A percentile compares a stretch with the other conserved stretches of the same genome.
These are phyloP conservation scores for Colletotrichum incanum DNA, from an alignment of 2,329 filamentous ascomycete species.

Conservation along the genomic window DNA sequence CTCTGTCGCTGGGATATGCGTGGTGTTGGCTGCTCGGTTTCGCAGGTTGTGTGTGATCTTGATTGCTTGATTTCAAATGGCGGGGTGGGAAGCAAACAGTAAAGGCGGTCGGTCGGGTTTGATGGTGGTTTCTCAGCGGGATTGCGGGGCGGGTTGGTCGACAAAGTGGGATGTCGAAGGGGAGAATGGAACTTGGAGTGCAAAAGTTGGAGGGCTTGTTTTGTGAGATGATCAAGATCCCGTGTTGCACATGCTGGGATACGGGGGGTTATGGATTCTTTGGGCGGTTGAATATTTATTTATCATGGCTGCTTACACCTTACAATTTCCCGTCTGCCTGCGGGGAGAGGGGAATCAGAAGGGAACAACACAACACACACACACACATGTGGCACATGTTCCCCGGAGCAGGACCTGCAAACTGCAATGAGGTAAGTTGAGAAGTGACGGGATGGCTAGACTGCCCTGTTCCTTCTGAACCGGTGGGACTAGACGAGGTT, in stretches of 20 bases:
- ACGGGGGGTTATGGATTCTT: neutral
- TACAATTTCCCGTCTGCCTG: neutral
- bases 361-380: conserved; percentile 9
- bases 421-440: conserved; percentile 32
- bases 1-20: neutral
- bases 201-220: conserved; percentile 27
- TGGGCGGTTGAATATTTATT: conserved; percentile 10
- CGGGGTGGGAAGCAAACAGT: neutral
- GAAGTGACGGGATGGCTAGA: conserved; percentile 38
- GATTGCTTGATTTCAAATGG: conserved; percentile 14
- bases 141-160: conserved; percentile 17
- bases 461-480: neutral
- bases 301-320: conserved; percentile 2
- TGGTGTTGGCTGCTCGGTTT: neutral
- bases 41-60: neutral
- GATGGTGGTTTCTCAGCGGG: conserved; percentile 33
- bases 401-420: conserved; percentile 4
- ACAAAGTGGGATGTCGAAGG: conserved; percentile 18
- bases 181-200: neutral
- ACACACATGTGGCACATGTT: conserved; percentile 19
- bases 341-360: conserved; percentile 9
- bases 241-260: conserved; percentile 32
- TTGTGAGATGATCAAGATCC: conserved; percentile 13
- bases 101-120: conserved; percentile 1
- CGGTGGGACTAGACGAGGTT: conserved; percentile 14